Conservation (phyloP, 106 monocot species). For the Apostasia shenzhenica region DNA sequence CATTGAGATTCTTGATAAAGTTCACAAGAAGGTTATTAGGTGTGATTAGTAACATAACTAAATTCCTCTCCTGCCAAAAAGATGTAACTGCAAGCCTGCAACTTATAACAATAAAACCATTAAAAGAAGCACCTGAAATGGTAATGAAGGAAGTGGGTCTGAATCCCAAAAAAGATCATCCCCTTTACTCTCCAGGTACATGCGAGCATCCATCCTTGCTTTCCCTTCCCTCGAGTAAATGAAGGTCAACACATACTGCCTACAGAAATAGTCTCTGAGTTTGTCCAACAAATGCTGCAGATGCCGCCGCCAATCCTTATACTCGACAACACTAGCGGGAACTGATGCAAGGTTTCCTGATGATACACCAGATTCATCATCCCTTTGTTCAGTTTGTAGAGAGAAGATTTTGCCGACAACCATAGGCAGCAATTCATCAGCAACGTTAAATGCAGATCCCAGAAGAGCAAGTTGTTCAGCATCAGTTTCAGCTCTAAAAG, state of each 20-base stretch:
- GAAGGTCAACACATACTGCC: slow-evolving; percentile 88
- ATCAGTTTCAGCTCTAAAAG: slow-evolving; percentile 76
- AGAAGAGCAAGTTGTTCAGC: slow-evolving; percentile 79
- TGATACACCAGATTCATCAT: slow-evolving; percentile 12
- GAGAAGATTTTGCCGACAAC: slow-evolving; percentile 54
- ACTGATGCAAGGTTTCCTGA: slow-evolving; percentile 24
- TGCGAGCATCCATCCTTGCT: slow-evolving; percentile 79
- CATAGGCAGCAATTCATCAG: slow-evolving; percentile 80
- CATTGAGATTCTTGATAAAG: no score
- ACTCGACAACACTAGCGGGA: slow-evolving; percentile 33
- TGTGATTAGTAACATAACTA: no score
- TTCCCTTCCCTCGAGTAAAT: slow-evolving; percentile 87
- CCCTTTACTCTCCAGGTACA: slow-evolving; percentile 65
- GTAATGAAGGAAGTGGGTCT: slow-evolving; percentile 77
- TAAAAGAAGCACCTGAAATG: slow-evolving; percentile 66
- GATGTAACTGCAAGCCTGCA: no score
- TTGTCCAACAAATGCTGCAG: slow-evolving; percentile 81
- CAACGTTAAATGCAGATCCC: slow-evolving; percentile 80
- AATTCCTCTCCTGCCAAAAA: no score
- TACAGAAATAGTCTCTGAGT: slow-evolving; percentile 87
- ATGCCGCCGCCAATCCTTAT: slow-evolving; percentile 84
- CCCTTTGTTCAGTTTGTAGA: slow-evolving; percentile 41
- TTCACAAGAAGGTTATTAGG: no score
- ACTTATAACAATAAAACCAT: no score
- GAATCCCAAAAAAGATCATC: slow-evolving; percentile 85